These are phyloP conservation scores for Amylocystis lapponica DNA, from an alignment of 768 basidiomycete genomes.

Conservation along the genomic window DNA sequence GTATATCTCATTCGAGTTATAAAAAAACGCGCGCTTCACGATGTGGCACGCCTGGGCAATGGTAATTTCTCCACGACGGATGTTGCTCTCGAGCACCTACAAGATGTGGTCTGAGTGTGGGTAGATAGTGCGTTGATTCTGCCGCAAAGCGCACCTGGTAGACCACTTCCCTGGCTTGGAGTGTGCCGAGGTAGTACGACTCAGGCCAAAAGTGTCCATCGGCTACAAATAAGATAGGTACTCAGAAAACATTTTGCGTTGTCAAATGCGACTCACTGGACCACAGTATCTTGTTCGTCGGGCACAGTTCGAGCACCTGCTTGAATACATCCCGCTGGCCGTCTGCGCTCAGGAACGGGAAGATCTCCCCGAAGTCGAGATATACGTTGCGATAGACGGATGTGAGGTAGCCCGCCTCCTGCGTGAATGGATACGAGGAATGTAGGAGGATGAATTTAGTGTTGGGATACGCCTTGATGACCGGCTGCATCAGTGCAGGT, in stretches of 20 bases:
- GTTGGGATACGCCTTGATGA: conserved; percentile 58
- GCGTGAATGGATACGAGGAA: conserved; percentile 71
- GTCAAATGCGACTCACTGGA: conserved; percentile 49
- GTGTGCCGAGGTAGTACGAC: conserved; percentile 59
- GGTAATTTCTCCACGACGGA: conserved; percentile 44
- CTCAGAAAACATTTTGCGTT: not conserved
- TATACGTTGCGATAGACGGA: conserved; percentile 70
- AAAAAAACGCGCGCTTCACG: conserved; percentile 53
- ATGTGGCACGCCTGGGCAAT: conserved; percentile 50
- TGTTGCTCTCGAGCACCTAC: conserved; percentile 52
- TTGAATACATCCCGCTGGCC: conserved; percentile 57
- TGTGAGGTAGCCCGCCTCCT: conserved; percentile 73
- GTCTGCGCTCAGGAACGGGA: conserved; percentile 56
- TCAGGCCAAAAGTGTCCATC: conserved; percentile 79
- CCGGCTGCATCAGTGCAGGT: conserved; percentile 60
- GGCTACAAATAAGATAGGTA: conserved; percentile 24
- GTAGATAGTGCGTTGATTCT: too few relatives aligned
- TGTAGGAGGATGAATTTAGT: conserved; percentile 67
- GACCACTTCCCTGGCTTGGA: conserved; percentile 59
- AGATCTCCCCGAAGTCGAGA: conserved; percentile 77
- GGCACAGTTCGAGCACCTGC: conserved; percentile 64
- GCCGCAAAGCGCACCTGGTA: conserved; percentile 41
- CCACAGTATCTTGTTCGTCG: conserved; percentile 79
- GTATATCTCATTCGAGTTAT: conserved; percentile 64
- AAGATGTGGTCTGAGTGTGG: too few relatives aligned